Evolutionary conservation across 2,329 filamentous ascomycete genomes (phyloP).

Genomic region (Aspergillus clavatus): DNA sequence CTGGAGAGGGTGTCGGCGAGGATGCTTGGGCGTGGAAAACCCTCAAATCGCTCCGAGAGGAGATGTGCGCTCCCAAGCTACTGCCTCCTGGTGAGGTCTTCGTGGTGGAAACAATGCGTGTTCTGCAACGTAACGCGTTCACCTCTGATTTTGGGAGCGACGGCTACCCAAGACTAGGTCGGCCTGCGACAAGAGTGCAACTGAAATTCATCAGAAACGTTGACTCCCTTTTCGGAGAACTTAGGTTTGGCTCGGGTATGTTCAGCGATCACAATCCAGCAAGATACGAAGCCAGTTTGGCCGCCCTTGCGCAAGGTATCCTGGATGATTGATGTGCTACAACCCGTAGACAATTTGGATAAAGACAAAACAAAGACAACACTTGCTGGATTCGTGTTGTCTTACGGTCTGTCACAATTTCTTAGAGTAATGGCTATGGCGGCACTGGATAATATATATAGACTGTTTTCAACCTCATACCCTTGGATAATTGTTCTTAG

Average conservation of each 20-base stretch:
- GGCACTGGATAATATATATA: background rate
- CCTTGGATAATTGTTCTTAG: background rate
- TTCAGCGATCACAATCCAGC: conserved; percentile 71
- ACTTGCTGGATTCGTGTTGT: background rate
- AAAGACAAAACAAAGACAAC: background rate
- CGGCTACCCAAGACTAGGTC: conserved; percentile 49
- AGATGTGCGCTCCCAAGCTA: conserved; percentile 65
- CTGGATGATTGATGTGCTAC: conserved; percentile 34
- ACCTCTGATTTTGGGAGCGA: conserved; percentile 37
- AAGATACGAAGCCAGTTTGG: conserved; percentile 65
- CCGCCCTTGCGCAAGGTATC: conserved; percentile 50
- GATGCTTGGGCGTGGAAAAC: conserved; percentile 65
- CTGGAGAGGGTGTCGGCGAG: conserved; percentile 53
- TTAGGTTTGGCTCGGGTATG: conserved; percentile 68
- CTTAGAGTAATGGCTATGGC: background rate
- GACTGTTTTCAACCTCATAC: background rate
- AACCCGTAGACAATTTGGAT: background rate
- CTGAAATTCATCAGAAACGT: conserved; percentile 68
- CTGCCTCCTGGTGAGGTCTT: conserved; percentile 74
- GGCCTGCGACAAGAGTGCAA: conserved; percentile 63
- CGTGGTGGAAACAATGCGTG: conserved; percentile 62
- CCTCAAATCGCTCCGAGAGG: conserved; percentile 60
- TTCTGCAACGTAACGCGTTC: conserved; percentile 65
- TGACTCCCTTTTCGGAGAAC: conserved; percentile 63
- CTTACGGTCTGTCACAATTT: background rate